A percentile compares a stretch with the other conserved stretches of the same genome.
phyloP scores from a whole-genome alignment of 805 yeast genomes.

The Brettanomyces anomalus region DNA sequence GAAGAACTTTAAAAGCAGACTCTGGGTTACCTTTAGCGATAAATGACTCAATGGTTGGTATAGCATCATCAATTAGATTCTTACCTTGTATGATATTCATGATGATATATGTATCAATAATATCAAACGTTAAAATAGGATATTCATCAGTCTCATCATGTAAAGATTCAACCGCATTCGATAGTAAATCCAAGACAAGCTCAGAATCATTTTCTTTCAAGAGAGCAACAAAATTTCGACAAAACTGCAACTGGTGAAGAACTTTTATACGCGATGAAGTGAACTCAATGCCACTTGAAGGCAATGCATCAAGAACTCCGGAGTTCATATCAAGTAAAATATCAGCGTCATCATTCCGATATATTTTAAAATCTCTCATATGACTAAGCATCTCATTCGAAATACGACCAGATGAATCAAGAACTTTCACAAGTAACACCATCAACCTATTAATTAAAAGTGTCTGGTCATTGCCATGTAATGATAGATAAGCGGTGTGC shows the following conservation, averaged over 20 bases:
- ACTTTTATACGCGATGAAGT: conserved; percentile 7
- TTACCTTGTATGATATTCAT: conserved; percentile 13
- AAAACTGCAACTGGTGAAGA: conserved; percentile 9
- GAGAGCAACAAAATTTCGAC: conserved; percentile 17
- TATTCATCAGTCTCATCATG: conserved; percentile 13
- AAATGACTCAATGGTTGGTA: conserved; percentile 27
- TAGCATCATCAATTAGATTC: conserved; percentile 24
- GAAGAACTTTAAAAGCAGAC: conserved; percentile 25
- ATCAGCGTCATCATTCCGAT: conserved; percentile 13
- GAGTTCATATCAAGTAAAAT: conserved; percentile 15
- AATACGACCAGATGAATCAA: conserved; percentile 15
- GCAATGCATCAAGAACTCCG: conserved; percentile 16
- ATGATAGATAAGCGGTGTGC: neutral
- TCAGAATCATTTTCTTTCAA: conserved; percentile 13
- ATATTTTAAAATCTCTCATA: conserved; percentile 7
- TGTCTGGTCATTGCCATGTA: conserved; percentile 1
- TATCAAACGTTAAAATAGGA: conserved; percentile 19
- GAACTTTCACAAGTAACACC: conserved; percentile 5
- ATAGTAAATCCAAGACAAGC: conserved; percentile 12
- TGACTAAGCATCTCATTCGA: conserved; percentile 5
- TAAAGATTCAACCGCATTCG: conserved; percentile 20
- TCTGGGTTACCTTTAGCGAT: conserved; percentile 24
- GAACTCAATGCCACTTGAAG: conserved; percentile 13
- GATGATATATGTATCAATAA: conserved; percentile 22
- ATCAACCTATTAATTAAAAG: conserved; percentile 7